Evolutionary conservation across 208 protist species (phyloP), one percentile per base, ranked within the genome.

Genomic region (Endotrypanum monterogeii): DNA sequence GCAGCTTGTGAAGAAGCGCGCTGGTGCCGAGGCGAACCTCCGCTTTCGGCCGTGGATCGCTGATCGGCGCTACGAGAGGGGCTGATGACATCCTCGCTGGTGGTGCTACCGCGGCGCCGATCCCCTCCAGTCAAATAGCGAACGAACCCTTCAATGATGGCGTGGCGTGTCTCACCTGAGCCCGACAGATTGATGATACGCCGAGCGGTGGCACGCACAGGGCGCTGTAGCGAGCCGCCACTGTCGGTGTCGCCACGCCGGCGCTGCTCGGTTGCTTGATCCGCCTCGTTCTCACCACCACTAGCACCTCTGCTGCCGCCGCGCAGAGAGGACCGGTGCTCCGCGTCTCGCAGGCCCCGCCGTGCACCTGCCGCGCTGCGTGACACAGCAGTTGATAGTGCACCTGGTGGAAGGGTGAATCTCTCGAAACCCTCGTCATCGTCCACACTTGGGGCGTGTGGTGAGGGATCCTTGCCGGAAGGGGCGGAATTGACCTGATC

Each of bases 131-230:
- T 76, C 37, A 78, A 52, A 54, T 78, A 76, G 11, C 71, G 71
- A 62, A 77, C 73, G 25, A 83, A 75, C 25, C 71, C 74, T 18
- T 76, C 73, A 39, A 76, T 78, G 41, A 78, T 77, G 68, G 65
- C 73, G 68, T 83, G 78, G n/a, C 73, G 72, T 28, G 55, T 48
- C 50, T 82, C 67, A 30, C 71, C 61, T 37, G 66, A 41, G 39
- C 35, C 55, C 0, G 70, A 61, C 0, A 73, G 52, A n/a, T 30
- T 74, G 8, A 67, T 66, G 25, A 50, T 18, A 8, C 69, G 76
- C 14, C 56, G 50, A 7, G 71, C 23, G 32, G 61, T 55, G 20
- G 65, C 52, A 11, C 39, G 58, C 32, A 55, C 51, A 23, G 66
- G 44, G 25, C 62, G 32, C 39, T 48, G 55, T 57, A 46, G 63